Evolutionary conservation across 352 stramenopile genomes (phyloP).

Genomic region (Phytophthora colocasiae): DNA sequence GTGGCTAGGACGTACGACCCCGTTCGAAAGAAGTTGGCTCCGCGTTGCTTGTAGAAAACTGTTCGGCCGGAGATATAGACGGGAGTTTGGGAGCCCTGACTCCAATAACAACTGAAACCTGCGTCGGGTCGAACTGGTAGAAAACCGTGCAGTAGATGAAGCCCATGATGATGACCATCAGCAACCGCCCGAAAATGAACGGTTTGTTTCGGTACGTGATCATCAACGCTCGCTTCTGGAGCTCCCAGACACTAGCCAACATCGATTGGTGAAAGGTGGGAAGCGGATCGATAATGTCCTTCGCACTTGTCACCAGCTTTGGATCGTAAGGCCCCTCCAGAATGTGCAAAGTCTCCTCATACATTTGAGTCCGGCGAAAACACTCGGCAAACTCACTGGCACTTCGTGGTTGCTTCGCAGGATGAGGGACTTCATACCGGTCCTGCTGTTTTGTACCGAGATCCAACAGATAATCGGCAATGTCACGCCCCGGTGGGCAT

Average conservation of each 20-base stretch:
- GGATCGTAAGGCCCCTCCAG: slow-evolving; percentile 15
- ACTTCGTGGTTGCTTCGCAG: slow-evolving; percentile 1
- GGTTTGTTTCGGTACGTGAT: slow-evolving; percentile 62
- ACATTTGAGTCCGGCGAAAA: slow-evolving; percentile 29
- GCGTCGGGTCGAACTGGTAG: slow-evolving; percentile 47
- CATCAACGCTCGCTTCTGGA: slow-evolving; percentile 57
- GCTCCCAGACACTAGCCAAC: slow-evolving; percentile 24
- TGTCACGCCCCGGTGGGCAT: slow-evolving; percentile 28
- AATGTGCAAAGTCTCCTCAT: slow-evolving; percentile 6
- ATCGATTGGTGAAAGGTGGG: slow-evolving; percentile 43
- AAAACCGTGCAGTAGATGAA: slow-evolving; percentile 53
- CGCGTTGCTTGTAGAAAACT: slow-evolving; percentile 83
- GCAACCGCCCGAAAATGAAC: slow-evolving; percentile 43
- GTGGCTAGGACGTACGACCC: slow-evolving; percentile 65
- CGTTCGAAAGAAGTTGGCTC: slow-evolving; percentile 75
- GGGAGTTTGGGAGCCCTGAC: slow-evolving; percentile 70
- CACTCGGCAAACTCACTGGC: slow-evolving; percentile 42
- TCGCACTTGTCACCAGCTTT: slow-evolving; percentile 18
- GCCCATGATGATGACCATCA: slow-evolving; percentile 53
- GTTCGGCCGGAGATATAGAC: slow-evolving; percentile 61
- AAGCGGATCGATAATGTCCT: slow-evolving; percentile 33
- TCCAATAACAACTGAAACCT: slow-evolving; percentile 63
- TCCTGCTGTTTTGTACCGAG: slow-evolving; percentile 36
- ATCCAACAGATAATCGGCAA: slow-evolving; percentile 42
- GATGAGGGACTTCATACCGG: slow-evolving; percentile 13